These are phyloP conservation scores for Platanthera zijinensis DNA, from an alignment of 106 monocot species.

Conservation along the genomic window DNA sequence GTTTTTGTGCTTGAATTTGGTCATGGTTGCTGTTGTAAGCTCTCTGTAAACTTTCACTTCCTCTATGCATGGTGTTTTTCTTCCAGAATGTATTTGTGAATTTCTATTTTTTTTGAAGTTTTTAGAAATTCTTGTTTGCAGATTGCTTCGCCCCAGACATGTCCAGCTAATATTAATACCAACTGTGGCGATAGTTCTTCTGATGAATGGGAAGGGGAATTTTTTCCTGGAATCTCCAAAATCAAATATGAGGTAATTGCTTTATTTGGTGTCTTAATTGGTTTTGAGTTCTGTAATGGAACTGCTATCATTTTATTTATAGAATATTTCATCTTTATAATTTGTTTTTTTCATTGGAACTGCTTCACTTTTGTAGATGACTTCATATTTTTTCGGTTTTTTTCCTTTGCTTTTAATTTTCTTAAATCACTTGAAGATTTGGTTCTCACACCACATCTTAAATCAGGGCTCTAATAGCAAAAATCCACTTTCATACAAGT, in stretches of 20 bases:
- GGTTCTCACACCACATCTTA: neutral
- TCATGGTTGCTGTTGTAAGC: constrained; percentile 27
- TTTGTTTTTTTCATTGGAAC: neutral
- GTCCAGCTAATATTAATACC: constrained; percentile 54
- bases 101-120: neutral
- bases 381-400: too few species aligned
- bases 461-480: constrained; percentile 80
- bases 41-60: neutral
- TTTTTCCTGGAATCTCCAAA: constrained; percentile 84
- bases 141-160: constrained; percentile 43
- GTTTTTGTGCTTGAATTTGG: constrained; percentile 15
- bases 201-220: constrained; percentile 77
- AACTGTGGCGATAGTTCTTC: constrained; percentile 35
- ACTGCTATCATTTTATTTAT: neutral
- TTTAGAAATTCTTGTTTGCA: constrained; percentile 11
- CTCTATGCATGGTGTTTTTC: neutral
- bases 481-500: constrained; percentile 92
- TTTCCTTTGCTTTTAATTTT: neutral
- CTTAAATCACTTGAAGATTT: neutral
- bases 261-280: neutral
- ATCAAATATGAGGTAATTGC: constrained; percentile 88
- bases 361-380: neutral
- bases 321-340: neutral
- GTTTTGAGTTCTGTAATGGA: neutral
- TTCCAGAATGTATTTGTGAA: neutral